Conservation (phyloP, 2,329 filamentous ascomycete genomes). For the Fusarium acutatum region DNA sequence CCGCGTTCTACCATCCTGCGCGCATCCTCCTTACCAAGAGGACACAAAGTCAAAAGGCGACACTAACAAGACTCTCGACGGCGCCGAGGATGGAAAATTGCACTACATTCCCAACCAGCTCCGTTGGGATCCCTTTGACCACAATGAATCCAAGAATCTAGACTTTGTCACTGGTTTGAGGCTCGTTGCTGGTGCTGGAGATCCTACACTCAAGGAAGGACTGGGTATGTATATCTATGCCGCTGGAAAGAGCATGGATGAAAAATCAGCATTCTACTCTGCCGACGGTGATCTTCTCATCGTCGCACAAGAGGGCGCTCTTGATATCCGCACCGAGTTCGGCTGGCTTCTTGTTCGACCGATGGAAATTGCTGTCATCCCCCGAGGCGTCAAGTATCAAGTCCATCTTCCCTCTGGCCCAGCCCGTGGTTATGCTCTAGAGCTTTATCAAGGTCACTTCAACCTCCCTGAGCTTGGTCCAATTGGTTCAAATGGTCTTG, state of each 20-base stretch:
- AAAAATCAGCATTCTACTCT: conserved; percentile 82
- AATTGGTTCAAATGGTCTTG: conserved; percentile 78
- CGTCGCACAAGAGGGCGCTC: conserved; percentile 75
- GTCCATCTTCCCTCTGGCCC: conserved; percentile 70
- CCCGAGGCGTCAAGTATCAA: conserved; percentile 77
- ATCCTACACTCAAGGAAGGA: conserved; percentile 80
- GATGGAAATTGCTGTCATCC: conserved; percentile 80
- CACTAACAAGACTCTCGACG: conserved; percentile 38
- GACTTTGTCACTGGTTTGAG: conserved; percentile 69
- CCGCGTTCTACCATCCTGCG: conserved; percentile 71
- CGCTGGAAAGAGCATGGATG: conserved; percentile 79
- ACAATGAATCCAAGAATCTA: conserved; percentile 63
- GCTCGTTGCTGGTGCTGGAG: conserved; percentile 80
- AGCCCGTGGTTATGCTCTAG: conserved; percentile 77
- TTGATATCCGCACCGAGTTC: conserved; percentile 82
- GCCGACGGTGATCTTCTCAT: conserved; percentile 83
- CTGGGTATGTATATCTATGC: conserved; percentile 84
- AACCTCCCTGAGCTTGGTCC: conserved; percentile 76
- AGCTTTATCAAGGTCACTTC: conserved; percentile 78
- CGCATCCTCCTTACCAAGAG: conserved; percentile 65
- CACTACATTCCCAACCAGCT: conserved; percentile 75
- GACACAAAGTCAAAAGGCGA: conserved; percentile 46
- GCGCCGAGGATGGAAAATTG: conserved; percentile 37
- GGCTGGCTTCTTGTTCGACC: conserved; percentile 79
- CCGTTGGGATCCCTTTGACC: conserved; percentile 82